phyloP scores from a whole-genome alignment of 805 yeast genomes.

The Pichia californica region DNA sequence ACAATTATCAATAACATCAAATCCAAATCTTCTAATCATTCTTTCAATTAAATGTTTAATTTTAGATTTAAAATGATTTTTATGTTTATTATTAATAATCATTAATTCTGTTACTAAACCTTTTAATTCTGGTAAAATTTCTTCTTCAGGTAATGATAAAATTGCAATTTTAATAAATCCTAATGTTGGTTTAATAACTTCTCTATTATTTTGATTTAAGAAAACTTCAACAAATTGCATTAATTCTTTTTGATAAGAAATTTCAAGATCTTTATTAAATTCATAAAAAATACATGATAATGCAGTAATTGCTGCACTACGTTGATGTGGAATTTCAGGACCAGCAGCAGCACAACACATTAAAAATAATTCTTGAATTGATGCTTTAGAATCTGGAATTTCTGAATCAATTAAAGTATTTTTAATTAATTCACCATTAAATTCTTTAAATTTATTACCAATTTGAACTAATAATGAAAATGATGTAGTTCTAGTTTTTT shows the following conservation, averaged over 20 bases:
- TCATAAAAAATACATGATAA: constrained; percentile 82
- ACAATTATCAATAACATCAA: constrained; percentile 68
- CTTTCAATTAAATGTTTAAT: constrained; percentile 92
- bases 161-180: constrained; percentile 92
- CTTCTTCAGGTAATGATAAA: constrained; percentile 71
- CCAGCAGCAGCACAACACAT: constrained; percentile 96
- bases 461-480: constrained; percentile 68
- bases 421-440: constrained; percentile 54
- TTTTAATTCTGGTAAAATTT: constrained; percentile 59
- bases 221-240: constrained; percentile 84
- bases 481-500: constrained; percentile 79
- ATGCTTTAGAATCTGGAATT: constrained; percentile 60
- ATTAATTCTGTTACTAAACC: constrained; percentile 66
- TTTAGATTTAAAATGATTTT: constrained; percentile 88
- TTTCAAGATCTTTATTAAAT: constrained; percentile 60
- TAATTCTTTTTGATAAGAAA: constrained; percentile 61
- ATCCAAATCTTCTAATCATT: constrained; percentile 84
- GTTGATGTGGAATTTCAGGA: constrained; percentile 91
- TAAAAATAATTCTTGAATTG: constrained; percentile 76
- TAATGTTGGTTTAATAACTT: constrained; percentile 88
- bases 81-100: constrained; percentile 94
- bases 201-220: constrained; percentile 84
- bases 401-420: constrained; percentile 55
- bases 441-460: constrained; percentile 66
- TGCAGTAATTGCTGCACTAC: constrained; percentile 92